Conservation (phyloP, 208 protist species). For the Trypanosoma boissoni region DNA sequence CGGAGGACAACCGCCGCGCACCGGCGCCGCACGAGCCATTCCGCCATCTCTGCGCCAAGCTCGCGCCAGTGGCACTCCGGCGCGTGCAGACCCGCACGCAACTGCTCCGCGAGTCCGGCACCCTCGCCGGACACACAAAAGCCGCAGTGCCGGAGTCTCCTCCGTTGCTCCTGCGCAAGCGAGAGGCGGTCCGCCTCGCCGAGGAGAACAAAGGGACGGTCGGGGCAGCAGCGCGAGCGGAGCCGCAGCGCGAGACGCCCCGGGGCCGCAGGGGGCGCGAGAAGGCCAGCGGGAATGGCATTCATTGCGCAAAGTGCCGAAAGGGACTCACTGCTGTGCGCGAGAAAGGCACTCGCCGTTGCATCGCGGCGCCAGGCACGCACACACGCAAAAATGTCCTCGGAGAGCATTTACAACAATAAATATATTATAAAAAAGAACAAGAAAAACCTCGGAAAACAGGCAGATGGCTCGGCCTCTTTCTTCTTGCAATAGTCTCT, state of each 20-base stretch:
- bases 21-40: constrained; percentile 44
- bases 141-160: too few relatives aligned
- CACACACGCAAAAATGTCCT: constrained; percentile 22
- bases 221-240: constrained; percentile 6
- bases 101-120: too few relatives aligned
- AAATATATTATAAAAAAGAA: too few relatives aligned
- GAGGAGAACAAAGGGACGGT: neutral
- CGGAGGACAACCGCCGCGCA: constrained; percentile 34
- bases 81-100: too few relatives aligned
- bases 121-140: too few relatives aligned
- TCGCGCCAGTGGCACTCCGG: too few relatives aligned
- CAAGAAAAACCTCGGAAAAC: neutral
- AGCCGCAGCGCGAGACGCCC: neutral
- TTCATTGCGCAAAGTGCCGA: constrained; percentile 46
- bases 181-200: neutral
- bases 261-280: neutral
- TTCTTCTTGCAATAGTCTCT: neutral
- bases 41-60: too few relatives aligned
- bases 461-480: neutral
- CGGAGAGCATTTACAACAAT: constrained; percentile 12
- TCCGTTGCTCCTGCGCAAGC: too few relatives aligned
- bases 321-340: constrained; percentile 26
- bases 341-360: constrained; percentile 29
- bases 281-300: constrained; percentile 18
- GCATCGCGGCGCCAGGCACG: constrained; percentile 19